Percentiles rank a stretch among this genome's conserved stretches.
Evolutionary conservation across 805 yeast species (phyloP).

Genomic region (Tetrapisispora fleetii): DNA sequence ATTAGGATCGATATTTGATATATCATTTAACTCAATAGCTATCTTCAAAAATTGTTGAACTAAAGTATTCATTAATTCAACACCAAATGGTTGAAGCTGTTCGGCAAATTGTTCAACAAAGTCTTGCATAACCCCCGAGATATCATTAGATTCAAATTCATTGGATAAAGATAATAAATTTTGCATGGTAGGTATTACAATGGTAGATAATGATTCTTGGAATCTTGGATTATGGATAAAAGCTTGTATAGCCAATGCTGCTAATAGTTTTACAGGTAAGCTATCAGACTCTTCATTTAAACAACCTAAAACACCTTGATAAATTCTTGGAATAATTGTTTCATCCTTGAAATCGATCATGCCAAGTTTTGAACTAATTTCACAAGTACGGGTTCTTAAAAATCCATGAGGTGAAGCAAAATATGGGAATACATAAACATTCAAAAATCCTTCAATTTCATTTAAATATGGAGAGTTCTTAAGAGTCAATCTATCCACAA

Average conservation of each 20-base stretch:
- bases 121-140: constrained; percentile 89
- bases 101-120: constrained; percentile 82
- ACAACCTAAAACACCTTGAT: constrained; percentile 37
- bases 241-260: constrained; percentile 78
- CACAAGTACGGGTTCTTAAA: constrained; percentile 66
- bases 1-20: constrained; percentile 37
- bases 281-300: constrained; percentile 34
- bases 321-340: constrained; percentile 30
- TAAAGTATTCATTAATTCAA: constrained; percentile 52
- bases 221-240: constrained; percentile 57
- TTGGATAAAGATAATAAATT: constrained; percentile 63
- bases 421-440: constrained; percentile 59
- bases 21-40: constrained; percentile 61
- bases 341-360: constrained; percentile 42
- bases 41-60: constrained; percentile 65
- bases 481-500: constrained; percentile 48
- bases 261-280: constrained; percentile 73
- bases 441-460: constrained; percentile 63
- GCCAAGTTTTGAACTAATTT: constrained; percentile 55
- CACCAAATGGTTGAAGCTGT: constrained; percentile 84
- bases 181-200: constrained; percentile 76
- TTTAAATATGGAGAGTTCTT: constrained; percentile 46
- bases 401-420: constrained; percentile 53
- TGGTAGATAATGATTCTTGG: constrained; percentile 53
- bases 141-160: constrained; percentile 75